phyloP scores from a whole-genome alignment of 306 rosid genomes.

The Spatholobus suberectus region DNA sequence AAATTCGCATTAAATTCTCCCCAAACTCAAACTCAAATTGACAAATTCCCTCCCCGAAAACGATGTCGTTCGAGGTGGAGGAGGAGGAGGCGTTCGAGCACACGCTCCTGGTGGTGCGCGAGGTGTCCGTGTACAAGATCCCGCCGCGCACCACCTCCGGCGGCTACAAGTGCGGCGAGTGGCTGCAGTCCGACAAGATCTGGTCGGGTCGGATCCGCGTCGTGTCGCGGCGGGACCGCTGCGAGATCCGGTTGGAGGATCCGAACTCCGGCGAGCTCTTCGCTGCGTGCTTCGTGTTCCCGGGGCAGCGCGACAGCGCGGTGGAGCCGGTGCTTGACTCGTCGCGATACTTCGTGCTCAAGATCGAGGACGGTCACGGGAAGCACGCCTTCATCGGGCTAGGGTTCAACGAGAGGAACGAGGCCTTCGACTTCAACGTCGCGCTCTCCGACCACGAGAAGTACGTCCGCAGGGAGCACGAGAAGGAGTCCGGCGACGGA shows the following conservation, averaged over 20 bases:
- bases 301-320: slow-evolving; percentile 87
- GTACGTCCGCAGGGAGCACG: slow-evolving; percentile 80
- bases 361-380: slow-evolving; percentile 95
- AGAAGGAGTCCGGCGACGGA: slow-evolving; percentile 58
- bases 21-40: background rate
- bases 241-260: slow-evolving; percentile 99
- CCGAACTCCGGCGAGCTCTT: slow-evolving; percentile 89
- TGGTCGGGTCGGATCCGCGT: slow-evolving; percentile 98
- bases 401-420: slow-evolving; percentile 91
- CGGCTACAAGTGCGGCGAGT: slow-evolving; percentile 98
- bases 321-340: slow-evolving; percentile 97
- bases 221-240: slow-evolving; percentile 85
- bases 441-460: slow-evolving; percentile 97
- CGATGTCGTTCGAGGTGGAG: slow-evolving; percentile 93
- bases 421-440: slow-evolving; percentile 97
- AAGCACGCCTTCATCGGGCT: slow-evolving; percentile 95
- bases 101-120: slow-evolving; percentile 96
- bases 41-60: slow-evolving; percentile 7
- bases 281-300: slow-evolving; percentile 89
- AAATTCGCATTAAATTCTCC: slow-evolving; percentile 15
- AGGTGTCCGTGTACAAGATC: slow-evolving; percentile 93
- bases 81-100: slow-evolving; percentile 94
- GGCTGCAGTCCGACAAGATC: slow-evolving; percentile 98
- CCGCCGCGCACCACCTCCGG: slow-evolving; percentile 92
- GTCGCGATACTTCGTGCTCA: slow-evolving; percentile 92